phyloP scores from a whole-genome alignment of 495 filamentous ascomycete species.

The Melanomma pulvis-pyrius region DNA sequence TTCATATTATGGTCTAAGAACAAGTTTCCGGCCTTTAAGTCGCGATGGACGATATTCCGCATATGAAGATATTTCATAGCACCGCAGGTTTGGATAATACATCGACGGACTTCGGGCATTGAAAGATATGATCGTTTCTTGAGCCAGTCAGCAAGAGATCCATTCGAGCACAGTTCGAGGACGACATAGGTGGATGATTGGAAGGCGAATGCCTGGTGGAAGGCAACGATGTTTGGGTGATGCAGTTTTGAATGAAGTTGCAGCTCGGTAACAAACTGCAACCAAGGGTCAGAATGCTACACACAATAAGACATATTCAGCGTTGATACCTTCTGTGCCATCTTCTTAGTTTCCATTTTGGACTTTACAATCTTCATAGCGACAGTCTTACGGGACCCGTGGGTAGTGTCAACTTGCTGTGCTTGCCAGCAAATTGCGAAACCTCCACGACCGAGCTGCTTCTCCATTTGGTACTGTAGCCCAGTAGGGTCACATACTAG shows the following conservation, averaged over 20 bases:
- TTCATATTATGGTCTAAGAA: conserved; percentile 97
- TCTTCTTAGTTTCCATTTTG: conserved; percentile 81
- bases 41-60: conserved; percentile 91
- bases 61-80: conserved; percentile 97
- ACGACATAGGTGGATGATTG: conserved; percentile 87
- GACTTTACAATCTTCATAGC: conserved; percentile 91
- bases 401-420: conserved; percentile 61
- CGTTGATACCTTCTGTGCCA: conserved; percentile 77
- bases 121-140: conserved; percentile 82
- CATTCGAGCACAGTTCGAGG: conserved; percentile 90
- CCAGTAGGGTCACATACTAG: conserved; percentile 77
- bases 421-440: conserved; percentile 92
- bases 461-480: conserved; percentile 80
- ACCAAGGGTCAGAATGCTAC: conserved; percentile 47
- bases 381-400: conserved; percentile 58
- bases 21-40: conserved; percentile 97
- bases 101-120: conserved; percentile 87
- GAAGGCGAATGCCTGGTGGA: conserved; percentile 92
- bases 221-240: conserved; percentile 91
- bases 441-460: conserved; percentile 85
- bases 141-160: conserved; percentile 98
- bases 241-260: conserved; percentile 98
- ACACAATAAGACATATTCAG: neutral
- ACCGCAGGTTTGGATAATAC: conserved; percentile 89
- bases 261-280: conserved; percentile 92